Conservation (phyloP, 2,329 filamentous ascomycete genomes). For the Penicillium sp. region DNA sequence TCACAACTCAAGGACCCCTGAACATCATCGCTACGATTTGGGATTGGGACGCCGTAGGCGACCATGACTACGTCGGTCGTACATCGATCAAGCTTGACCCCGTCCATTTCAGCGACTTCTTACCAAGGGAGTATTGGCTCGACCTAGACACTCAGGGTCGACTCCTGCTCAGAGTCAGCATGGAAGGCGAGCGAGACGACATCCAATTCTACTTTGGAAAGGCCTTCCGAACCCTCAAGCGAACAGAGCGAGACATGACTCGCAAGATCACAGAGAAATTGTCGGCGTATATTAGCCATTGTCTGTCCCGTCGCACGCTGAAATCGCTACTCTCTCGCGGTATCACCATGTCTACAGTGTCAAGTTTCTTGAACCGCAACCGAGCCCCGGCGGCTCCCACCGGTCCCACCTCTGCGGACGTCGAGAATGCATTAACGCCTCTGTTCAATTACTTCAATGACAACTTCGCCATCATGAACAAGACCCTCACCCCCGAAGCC, state of each 20-base stretch:
- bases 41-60: conserved; percentile 97
- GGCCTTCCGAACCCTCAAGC: conserved; percentile 90
- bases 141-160: conserved; percentile 95
- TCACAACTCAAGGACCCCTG: conserved; percentile 85
- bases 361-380: conserved; percentile 64
- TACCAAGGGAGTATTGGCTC: conserved; percentile 96
- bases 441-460: conserved; percentile 96
- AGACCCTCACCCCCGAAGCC: conserved; percentile 89
- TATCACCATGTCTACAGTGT: conserved; percentile 71
- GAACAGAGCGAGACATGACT: conserved; percentile 97
- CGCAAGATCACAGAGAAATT: conserved; percentile 98
- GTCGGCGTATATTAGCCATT: conserved; percentile 87
- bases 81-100: conserved; percentile 98
- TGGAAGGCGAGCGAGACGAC: conserved; percentile 98
- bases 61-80: conserved; percentile 94
- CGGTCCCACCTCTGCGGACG: conserved; percentile 68
- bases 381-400: conserved; percentile 53
- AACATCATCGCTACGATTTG: conserved; percentile 97
- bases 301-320: conserved; percentile 80
- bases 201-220: conserved; percentile 99
- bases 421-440: conserved; percentile 78
- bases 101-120: conserved; percentile 92
- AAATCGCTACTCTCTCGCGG: conserved; percentile 73
- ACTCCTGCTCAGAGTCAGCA: conserved; percentile 85
- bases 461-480: conserved; percentile 98